Percentiles rank a stretch among this genome's conserved stretches.
phyloP scores from a whole-genome alignment of 2,329 filamentous ascomycete genomes.

The Ascomycota sp. region DNA sequence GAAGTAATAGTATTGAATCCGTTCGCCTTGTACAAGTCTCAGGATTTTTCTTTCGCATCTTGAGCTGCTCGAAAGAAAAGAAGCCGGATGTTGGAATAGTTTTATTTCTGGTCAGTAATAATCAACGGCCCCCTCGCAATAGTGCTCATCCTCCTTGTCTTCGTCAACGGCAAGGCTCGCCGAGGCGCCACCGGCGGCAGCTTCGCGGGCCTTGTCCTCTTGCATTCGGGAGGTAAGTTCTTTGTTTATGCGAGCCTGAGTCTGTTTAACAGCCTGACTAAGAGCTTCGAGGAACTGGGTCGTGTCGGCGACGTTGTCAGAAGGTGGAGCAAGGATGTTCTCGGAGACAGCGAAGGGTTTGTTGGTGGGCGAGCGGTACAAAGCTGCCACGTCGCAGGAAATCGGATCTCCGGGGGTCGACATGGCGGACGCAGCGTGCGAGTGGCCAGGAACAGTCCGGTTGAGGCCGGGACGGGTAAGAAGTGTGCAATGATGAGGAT shows the following conservation, averaged over 20 bases:
- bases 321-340: constrained; percentile 13
- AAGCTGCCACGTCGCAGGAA: too few relatives aligned
- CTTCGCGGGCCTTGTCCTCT: constrained; percentile 38
- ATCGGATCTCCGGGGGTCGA: too few relatives aligned
- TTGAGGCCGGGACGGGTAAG: too few relatives aligned
- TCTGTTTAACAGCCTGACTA: constrained; percentile 29
- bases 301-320: constrained; percentile 25
- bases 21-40: constrained; percentile 1
- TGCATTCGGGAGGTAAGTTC: constrained; percentile 59
- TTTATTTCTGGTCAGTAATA: constrained; percentile 22
- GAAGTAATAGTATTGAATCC: too few relatives aligned
- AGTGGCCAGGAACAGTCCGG: too few relatives aligned
- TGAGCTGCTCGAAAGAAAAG: too few relatives aligned
- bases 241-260: constrained; percentile 49
- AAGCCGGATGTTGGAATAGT: too few relatives aligned
- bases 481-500: too few relatives aligned
- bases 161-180: constrained; percentile 22
- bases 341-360: constrained; percentile 22
- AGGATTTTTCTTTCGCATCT: too few relatives aligned
- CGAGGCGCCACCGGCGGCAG: constrained; percentile 4
- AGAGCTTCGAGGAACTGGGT: constrained; percentile 38
- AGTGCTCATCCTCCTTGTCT: constrained; percentile 51
- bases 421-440: too few relatives aligned
- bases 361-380: constrained; percentile 20
- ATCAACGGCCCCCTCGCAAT: constrained; percentile 66